Base-by-base conservation (phyloP, 1,139 yeast genomes). In the Saccharomyces hybrid region DNA sequence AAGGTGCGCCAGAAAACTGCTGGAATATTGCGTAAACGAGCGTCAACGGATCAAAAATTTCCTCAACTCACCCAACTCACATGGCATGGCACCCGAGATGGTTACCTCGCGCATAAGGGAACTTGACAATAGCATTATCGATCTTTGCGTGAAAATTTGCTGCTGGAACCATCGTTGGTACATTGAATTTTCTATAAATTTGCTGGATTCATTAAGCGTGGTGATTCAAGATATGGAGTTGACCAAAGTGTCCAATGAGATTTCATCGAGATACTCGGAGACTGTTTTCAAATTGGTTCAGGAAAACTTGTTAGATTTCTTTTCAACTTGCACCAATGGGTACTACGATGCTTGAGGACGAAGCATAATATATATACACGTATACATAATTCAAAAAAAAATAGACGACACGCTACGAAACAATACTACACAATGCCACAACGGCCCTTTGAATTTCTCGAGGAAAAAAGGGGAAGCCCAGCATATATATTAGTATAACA, bases 91-190 rank as follows among this genome's bases (percentile, higher is more conserved):
- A 0, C 67, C 73, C 2, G 64, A 67, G 13, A 72, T 70, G 51
- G 58, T 73, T 6, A 61, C 66, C 32, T 71, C 78, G 23, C 78
- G 80, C 57, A 71, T 79, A 50, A 73, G 76, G 57, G 80, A 76
- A 56, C 70, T 83, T 54, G 82, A 83, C 65, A 83, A 80, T 54
- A 77, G 78, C 59, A 81, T 88, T 23, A 75, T 90, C 61, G 91
- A 86, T 58, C 75, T 86, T 47, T 74, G 84, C 57, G 88, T 90
- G 51, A 86, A 86, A 63, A 74, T 93, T 56, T 75, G 86, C 34
- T 96, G 95, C 23, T 93, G 98, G 97, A 88, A 90, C 68, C 98
- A 90, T 71, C 82, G 99, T 67, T 93, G 99, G 99, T 95, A 93
- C 72, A 80, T 83, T 59, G 97, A 91, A 61, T 91, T 89, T 64